These are phyloP conservation scores for Cryptomeria japonica DNA, from an alignment of 75 land plant species.

Conservation along the genomic window DNA sequence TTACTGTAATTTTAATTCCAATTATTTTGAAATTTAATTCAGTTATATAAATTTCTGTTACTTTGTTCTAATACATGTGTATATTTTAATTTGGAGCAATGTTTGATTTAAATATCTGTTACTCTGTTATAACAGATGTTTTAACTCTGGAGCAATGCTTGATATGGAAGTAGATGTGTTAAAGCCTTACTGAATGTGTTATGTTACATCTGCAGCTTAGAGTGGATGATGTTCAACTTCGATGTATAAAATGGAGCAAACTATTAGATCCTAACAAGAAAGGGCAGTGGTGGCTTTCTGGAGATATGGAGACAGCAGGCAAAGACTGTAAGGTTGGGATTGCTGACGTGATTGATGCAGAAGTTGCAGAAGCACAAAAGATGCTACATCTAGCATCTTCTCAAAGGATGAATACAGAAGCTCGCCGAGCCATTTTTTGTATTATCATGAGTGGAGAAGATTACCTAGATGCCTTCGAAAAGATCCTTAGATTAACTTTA, in stretches of 20 bases:
- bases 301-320: constrained; percentile 20
- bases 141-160: not conserved
- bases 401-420: constrained; percentile 97
- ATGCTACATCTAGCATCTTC: constrained; percentile 88
- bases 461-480: constrained; percentile 94
- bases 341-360: constrained; percentile 58
- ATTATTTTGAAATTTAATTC: not conserved
- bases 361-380: constrained; percentile 78
- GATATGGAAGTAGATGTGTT: not conserved
- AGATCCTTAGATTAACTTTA: constrained; percentile 83
- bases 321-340: constrained; percentile 40
- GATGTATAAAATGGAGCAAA: constrained; percentile 81
- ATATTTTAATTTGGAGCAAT: not conserved
- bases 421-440: constrained; percentile 83
- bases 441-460: constrained; percentile 96
- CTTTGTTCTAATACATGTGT: not conserved
- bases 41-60: not conserved
- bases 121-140: no score
- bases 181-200: not conserved
- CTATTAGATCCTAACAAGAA: constrained; percentile 91
- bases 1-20: no score
- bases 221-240: constrained; percentile 72
- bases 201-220: constrained; percentile 54
- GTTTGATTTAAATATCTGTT: not conserved
- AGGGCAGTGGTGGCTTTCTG: constrained; percentile 98